phyloP scores from a whole-genome alignment of 2,329 filamentous ascomycete genomes.

The Teratosphaeria viscida region DNA sequence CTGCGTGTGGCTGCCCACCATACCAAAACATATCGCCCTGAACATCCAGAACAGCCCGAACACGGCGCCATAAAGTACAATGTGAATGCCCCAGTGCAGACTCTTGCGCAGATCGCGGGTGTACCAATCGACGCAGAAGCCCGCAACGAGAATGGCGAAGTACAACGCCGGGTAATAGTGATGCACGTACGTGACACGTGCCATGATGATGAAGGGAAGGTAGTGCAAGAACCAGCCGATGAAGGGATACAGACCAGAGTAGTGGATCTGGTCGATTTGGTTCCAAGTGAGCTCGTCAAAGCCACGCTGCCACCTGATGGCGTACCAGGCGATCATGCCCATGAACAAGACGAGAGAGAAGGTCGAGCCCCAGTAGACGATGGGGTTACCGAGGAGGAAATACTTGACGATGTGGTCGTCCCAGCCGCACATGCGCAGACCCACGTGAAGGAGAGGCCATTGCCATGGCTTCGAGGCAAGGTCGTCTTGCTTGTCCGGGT shows the following conservation, averaged over 20 bases:
- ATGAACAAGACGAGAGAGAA: slow-evolving; percentile 63
- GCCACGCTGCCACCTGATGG: slow-evolving; percentile 90
- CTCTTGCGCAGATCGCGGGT: slow-evolving; percentile 55
- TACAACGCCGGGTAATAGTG: slow-evolving; percentile 98
- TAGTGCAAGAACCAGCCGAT: slow-evolving; percentile 96
- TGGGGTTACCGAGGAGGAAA: slow-evolving; percentile 92
- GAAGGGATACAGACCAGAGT: slow-evolving; percentile 80
- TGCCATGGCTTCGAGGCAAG: slow-evolving; percentile 96
- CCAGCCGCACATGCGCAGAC: slow-evolving; percentile 97
- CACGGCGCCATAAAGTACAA: slow-evolving; percentile 59
- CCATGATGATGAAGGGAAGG: slow-evolving; percentile 92
- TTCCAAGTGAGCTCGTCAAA: slow-evolving; percentile 68
- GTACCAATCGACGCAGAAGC: slow-evolving; percentile 81
- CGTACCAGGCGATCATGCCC: slow-evolving; percentile 69
- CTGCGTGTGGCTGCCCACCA: slow-evolving; percentile 72
- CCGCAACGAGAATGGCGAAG: slow-evolving; percentile 83
- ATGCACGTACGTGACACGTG: slow-evolving; percentile 96
- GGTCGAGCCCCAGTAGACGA: slow-evolving; percentile 93
- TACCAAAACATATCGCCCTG: slow-evolving; percentile 90
- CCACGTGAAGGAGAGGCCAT: slow-evolving; percentile 92
- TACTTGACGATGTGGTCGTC: slow-evolving; percentile 93
- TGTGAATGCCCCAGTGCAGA: slow-evolving; percentile 61
- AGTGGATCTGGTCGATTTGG: slow-evolving; percentile 92
- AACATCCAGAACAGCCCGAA: slow-evolving; percentile 83
- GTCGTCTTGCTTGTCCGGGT: slow-evolving; percentile 98